Evolutionary conservation across 257 asterid species (phyloP).

Genomic region (Solanum gandarillasii): DNA sequence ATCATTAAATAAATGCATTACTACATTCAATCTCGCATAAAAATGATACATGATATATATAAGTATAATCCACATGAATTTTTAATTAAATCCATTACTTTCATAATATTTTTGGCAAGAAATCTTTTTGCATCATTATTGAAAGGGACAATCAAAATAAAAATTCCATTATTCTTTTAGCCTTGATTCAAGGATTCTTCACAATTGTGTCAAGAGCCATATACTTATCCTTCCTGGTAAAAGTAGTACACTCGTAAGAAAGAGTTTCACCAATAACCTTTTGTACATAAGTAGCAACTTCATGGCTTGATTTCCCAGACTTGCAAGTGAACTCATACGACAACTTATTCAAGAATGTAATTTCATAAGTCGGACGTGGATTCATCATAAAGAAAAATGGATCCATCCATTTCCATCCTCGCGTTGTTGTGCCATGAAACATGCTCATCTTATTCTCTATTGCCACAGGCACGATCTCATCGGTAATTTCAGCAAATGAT

Average conservation of each 20-base stretch:
- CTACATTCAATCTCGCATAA: neutral
- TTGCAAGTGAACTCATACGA: constrained; percentile 16
- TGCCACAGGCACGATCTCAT: constrained; percentile 39
- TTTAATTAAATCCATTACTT: neutral
- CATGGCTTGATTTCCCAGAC: constrained; percentile 26
- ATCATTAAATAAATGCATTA: neutral
- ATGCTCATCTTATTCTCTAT: constrained; percentile 29
- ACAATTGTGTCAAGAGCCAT: neutral
- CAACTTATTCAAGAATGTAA: constrained; percentile 23
- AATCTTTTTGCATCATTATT: neutral
- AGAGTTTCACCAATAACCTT: neutral
- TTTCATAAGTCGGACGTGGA: constrained; percentile 25
- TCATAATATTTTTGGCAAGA: neutral
- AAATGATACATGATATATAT: neutral
- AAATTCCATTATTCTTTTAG: neutral
- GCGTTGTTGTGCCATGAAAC: constrained; percentile 43
- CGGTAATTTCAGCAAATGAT: constrained; percentile 34
- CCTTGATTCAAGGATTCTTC: neutral
- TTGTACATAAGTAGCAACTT: neutral
- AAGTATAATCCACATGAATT: neutral
- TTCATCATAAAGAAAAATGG: constrained; percentile 30
- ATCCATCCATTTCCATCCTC: constrained; percentile 44
- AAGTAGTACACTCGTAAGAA: neutral
- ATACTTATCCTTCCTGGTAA: neutral
- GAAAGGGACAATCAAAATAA: neutral